Percentiles rank a stretch among this genome's conserved stretches.
Evolutionary conservation across 352 stramenopile genomes (phyloP).

Genomic region (Globisporangium mamillatum): DNA sequence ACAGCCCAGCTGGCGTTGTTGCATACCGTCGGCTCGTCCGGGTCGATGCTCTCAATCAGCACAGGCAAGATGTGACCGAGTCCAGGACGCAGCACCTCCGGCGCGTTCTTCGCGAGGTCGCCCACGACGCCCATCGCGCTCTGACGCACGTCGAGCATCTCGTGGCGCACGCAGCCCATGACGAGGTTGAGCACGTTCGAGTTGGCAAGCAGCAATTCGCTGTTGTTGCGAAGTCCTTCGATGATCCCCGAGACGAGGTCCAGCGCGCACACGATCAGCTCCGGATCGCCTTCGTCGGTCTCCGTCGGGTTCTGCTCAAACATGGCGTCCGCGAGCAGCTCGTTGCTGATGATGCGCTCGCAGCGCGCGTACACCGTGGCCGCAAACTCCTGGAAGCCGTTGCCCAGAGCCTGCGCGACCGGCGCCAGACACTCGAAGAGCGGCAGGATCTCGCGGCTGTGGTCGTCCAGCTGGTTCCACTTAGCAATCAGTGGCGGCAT

Average conservation of each 20-base stretch:
- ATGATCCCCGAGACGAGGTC: slow-evolving; percentile 89
- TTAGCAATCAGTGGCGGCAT: slow-evolving; percentile 93
- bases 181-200: slow-evolving; percentile 89
- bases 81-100: slow-evolving; percentile 66
- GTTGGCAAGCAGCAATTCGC: slow-evolving; percentile 65
- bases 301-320: slow-evolving; percentile 75
- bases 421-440: slow-evolving; percentile 90
- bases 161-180: slow-evolving; percentile 82
- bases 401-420: slow-evolving; percentile 78
- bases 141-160: slow-evolving; percentile 87
- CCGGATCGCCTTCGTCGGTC: slow-evolving; percentile 82
- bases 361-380: slow-evolving; percentile 79
- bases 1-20: slow-evolving; percentile 93
- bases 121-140: slow-evolving; percentile 88
- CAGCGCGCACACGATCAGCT: slow-evolving; percentile 88
- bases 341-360: slow-evolving; percentile 81
- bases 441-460: slow-evolving; percentile 78
- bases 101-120: slow-evolving; percentile 84
- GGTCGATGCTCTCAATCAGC: slow-evolving; percentile 88
- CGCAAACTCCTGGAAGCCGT: slow-evolving; percentile 87
- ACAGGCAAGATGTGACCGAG: slow-evolving; percentile 76
- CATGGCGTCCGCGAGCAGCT: slow-evolving; percentile 78
- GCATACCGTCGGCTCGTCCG: slow-evolving; percentile 86
- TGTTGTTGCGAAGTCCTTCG: slow-evolving; percentile 77
- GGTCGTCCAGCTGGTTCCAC: slow-evolving; percentile 86